These are phyloP conservation scores for Exophiala aquamarina DNA, from an alignment of 2,329 filamentous ascomycete genomes.

Conservation along the genomic window DNA sequence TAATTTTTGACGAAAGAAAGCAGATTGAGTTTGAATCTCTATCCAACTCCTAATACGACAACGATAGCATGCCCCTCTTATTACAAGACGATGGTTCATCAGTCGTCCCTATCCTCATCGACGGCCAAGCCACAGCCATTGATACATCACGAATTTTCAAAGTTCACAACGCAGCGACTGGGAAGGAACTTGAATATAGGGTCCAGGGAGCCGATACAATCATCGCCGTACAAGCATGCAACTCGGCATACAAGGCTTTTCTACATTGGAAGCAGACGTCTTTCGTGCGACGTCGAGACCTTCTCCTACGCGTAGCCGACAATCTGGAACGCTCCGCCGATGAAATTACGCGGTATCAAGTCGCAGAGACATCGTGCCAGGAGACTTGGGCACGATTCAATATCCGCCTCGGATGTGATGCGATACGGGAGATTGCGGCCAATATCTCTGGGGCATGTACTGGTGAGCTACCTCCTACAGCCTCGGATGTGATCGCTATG, in stretches of 20 bases:
- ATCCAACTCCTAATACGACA: too few relatives aligned
- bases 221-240: background rate
- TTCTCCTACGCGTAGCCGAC: background rate
- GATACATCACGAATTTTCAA: background rate
- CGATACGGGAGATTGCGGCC: background rate
- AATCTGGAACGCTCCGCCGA: background rate
- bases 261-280: background rate
- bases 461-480: background rate
- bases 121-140: too few relatives aligned
- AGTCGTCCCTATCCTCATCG: too few relatives aligned
- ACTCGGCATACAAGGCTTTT: background rate
- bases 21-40: too few relatives aligned
- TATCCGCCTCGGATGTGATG: background rate
- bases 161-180: background rate
- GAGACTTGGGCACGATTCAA: background rate
- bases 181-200: background rate
- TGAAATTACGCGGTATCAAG: background rate
- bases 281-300: background rate
- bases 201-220: background rate
- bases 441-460: background rate
- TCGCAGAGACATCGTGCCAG: background rate
- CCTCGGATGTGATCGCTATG: background rate
- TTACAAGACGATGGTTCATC: too few relatives aligned
- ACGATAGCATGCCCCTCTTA: too few relatives aligned
- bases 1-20: too few relatives aligned